These are phyloP conservation scores for Phyllosticta ampelicida DNA, from an alignment of 2,329 filamentous ascomycete genomes.

Conservation along the genomic window DNA sequence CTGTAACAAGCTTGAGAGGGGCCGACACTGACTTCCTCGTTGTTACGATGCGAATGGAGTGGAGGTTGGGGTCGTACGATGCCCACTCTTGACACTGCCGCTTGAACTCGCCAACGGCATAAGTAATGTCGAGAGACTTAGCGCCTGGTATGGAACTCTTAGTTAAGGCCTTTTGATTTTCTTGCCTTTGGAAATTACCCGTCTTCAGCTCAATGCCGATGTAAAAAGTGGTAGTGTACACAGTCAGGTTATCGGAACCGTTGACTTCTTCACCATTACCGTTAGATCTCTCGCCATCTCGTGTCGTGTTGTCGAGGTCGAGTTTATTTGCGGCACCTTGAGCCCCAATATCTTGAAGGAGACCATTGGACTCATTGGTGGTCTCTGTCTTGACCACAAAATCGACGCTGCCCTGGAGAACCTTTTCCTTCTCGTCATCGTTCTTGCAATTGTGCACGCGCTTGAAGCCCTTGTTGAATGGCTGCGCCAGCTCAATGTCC, in stretches of 20 bases:
- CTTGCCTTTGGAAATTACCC: slow-evolving; percentile 43
- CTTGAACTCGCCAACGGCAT: slow-evolving; percentile 79
- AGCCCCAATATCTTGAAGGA: slow-evolving; percentile 38
- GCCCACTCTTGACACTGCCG: slow-evolving; percentile 66
- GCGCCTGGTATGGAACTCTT: slow-evolving; percentile 39
- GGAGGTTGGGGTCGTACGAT: slow-evolving; percentile 62
- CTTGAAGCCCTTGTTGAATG: slow-evolving; percentile 89
- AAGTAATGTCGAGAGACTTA: slow-evolving; percentile 66
- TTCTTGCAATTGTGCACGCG: slow-evolving; percentile 60
- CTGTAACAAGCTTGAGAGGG: background rate
- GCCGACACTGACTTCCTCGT: slow-evolving; percentile 61
- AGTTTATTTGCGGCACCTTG: slow-evolving; percentile 30
- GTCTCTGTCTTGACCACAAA: slow-evolving; percentile 42
- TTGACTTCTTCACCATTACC: slow-evolving; percentile 29
- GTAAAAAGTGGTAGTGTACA: slow-evolving; percentile 91
- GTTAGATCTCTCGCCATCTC: slow-evolving; percentile 30
- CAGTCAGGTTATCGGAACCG: slow-evolving; percentile 35
- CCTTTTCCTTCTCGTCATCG: slow-evolving; percentile 50
- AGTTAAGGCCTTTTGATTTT: slow-evolving; percentile 21
- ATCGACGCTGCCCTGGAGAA: slow-evolving; percentile 50
- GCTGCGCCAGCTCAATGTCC: slow-evolving; percentile 68
- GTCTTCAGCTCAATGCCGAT: slow-evolving; percentile 73
- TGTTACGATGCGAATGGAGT: slow-evolving; percentile 71
- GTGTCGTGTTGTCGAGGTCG: slow-evolving; percentile 23
- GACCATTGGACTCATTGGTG: slow-evolving; percentile 37